A percentile compares a stretch with the other conserved stretches of the same genome.
These are phyloP conservation scores for Phialophora expanda DNA, from an alignment of 2,329 filamentous ascomycete species.

Conservation along the genomic window DNA sequence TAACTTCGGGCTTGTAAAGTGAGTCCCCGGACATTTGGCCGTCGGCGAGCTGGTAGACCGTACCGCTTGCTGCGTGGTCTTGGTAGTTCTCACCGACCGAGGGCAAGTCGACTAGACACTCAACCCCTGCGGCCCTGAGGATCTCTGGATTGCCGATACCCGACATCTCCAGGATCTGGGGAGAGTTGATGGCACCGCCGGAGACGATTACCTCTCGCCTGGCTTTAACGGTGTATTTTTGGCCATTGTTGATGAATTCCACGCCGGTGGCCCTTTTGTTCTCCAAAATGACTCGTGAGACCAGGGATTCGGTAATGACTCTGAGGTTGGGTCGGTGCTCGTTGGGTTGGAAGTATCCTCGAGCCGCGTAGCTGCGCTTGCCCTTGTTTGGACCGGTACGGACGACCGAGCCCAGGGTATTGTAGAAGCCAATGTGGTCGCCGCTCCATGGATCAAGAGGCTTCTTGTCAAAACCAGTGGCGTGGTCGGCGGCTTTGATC, in stretches of 20 bases:
- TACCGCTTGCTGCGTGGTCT: conserved; percentile 49
- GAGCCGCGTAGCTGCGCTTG: conserved; percentile 50
- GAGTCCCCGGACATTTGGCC: conserved; percentile 40
- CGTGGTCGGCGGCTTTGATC: conserved; percentile 35
- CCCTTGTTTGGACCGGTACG: conserved; percentile 38
- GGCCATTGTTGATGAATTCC: conserved; percentile 48
- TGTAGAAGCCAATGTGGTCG: conserved; percentile 38
- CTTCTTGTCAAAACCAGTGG: conserved; percentile 33
- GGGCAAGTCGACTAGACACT: conserved; percentile 51
- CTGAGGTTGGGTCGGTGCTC: conserved; percentile 52
- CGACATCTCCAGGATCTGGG: conserved; percentile 65
- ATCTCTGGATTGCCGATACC: conserved; percentile 60
- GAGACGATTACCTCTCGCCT: conserved; percentile 62
- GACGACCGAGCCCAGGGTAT: conserved; percentile 32
- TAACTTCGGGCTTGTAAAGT: conserved; percentile 42
- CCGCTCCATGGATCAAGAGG: conserved; percentile 36
- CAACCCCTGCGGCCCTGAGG: conserved; percentile 51
- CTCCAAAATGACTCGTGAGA: conserved; percentile 55
- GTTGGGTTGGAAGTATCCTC: conserved; percentile 50
- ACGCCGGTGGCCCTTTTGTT: conserved; percentile 49
- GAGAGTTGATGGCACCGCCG: conserved; percentile 63
- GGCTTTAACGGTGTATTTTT: conserved; percentile 45
- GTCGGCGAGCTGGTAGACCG: conserved; percentile 27
- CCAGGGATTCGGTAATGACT: conserved; percentile 55
- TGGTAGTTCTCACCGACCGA: conserved; percentile 59